phyloP scores from a whole-genome alignment of 2,329 filamentous ascomycete genomes.

The Onygenales sp. region DNA sequence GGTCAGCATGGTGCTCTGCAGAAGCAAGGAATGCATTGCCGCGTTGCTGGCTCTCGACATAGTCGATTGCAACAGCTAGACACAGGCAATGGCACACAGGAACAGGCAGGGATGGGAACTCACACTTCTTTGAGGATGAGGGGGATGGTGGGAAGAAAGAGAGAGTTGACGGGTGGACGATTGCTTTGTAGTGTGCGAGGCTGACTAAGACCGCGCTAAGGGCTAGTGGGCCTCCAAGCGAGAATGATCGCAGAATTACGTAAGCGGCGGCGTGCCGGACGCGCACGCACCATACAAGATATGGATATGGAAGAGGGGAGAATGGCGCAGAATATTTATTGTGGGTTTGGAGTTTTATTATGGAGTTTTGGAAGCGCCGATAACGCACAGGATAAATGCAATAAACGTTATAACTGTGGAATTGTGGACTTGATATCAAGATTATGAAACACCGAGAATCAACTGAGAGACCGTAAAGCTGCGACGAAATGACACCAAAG shows the following conservation, averaged over 20 bases:
- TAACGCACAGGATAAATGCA: too few relatives aligned
- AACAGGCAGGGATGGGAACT: conserved; percentile 15
- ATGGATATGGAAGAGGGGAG: too few relatives aligned
- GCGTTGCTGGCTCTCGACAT: background rate
- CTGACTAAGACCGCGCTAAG: conserved; percentile 30
- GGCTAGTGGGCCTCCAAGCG: conserved; percentile 19
- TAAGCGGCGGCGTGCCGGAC: background rate
- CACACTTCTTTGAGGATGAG: conserved; percentile 38
- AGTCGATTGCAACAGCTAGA: background rate
- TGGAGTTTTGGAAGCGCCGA: too few relatives aligned
- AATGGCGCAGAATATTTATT: too few relatives aligned
- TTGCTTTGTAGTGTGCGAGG: conserved; percentile 31
- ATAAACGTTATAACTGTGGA: too few relatives aligned
- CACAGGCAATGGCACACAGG: background rate
- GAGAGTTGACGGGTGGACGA: conserved; percentile 19
- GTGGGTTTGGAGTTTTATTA: too few relatives aligned
- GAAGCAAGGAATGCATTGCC: background rate
- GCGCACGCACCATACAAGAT: too few relatives aligned
- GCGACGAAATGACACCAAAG: too few relatives aligned
- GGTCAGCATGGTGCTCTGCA: conserved; percentile 5
- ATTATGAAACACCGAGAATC: too few relatives aligned
- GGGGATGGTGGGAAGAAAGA: conserved; percentile 32
- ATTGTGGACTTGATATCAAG: too few relatives aligned
- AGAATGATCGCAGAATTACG: conserved; percentile 2
- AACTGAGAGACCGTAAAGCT: too few relatives aligned